Base-by-base conservation (phyloP, 192 early-diverging fungal genomes). In the Rhizophagus clarus region DNA sequence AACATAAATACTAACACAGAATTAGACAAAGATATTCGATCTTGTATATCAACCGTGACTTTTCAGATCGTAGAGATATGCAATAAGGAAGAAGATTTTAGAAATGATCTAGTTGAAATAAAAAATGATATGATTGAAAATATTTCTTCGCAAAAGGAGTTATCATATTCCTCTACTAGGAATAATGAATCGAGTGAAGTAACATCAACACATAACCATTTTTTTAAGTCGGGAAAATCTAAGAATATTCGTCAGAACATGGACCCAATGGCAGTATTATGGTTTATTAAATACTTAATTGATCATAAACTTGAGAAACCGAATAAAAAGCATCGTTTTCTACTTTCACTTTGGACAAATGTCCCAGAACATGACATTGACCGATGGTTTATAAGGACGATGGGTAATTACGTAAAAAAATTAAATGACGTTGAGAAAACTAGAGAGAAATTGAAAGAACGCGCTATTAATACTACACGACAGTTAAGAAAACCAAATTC, bases 261-360 rank as follows among this genome's bases (percentile, higher is more conserved):
- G 4, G 76, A 78, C 28, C 76, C 76, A 49, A 4, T 40, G 4
- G 17, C 76, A 3, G 32, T 40, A 20, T 68, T 78, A 28, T 68
- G 62, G 76, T 67, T 78, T 26, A 78, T 78, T 24, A 78, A 78
- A 78, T 78, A 68, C 26, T 32, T 78, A 40, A 20, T 78, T 31
- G 76, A 78, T 34, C 20, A 78, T 62, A 40, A 78, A 29, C 31
- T 78, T n/a, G 11, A 49, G 17, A 78, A 47, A 68, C 76, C 76
- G 17, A 28, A 66, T 37, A 78, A 78, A 11, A 68, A 66, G 5
- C 40, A 78, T 9, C 20, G 22, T 2, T n/a, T 15, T 10, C 49
- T 47, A 10, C 32, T 78, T 20, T 66, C 76, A 56, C 40, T 49
- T 47, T 78, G 62, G 76, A 67, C 76, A 4, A 64, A 68, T 68